A percentile compares a stretch with the other conserved stretches of the same genome.
These are phyloP conservation scores for Boletus smithii DNA, from an alignment of 1,284 basidiomycete genomes.

Conservation along the genomic window DNA sequence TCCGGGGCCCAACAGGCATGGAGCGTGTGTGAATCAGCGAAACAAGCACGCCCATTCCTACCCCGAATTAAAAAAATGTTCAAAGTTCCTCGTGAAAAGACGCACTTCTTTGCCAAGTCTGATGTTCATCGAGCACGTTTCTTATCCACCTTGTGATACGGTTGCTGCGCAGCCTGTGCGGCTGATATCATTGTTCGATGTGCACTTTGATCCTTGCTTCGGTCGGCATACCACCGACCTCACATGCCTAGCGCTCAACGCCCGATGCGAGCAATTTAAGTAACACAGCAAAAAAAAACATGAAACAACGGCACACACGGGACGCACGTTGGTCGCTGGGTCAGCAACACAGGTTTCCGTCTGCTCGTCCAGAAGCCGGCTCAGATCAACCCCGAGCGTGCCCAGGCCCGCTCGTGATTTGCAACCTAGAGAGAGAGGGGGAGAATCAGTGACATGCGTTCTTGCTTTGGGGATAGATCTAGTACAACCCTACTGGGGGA, in stretches of 20 bases:
- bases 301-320: background rate
- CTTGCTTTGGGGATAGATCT: background rate
- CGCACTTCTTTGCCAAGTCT: background rate
- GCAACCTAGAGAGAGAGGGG: background rate
- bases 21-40: no score
- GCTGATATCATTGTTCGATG: background rate
- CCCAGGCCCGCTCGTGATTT: background rate
- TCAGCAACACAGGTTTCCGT: background rate
- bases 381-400: conserved; percentile 1
- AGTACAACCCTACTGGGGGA: background rate
- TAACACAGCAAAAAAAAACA: background rate
- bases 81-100: no score
- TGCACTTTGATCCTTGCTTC: background rate
- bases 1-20: no score
- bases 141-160: background rate
- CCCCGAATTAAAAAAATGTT: no score
- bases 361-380: background rate
- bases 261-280: background rate
- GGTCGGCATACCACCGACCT: conserved; percentile 8
- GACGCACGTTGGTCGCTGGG: background rate
- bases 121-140: background rate
- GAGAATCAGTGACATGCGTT: background rate
- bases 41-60: no score
- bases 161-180: background rate
- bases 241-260: conserved; percentile 1